These are phyloP conservation scores for Metschnikowia shivogae DNA, from an alignment of 805 yeast species.

Conservation along the genomic window DNA sequence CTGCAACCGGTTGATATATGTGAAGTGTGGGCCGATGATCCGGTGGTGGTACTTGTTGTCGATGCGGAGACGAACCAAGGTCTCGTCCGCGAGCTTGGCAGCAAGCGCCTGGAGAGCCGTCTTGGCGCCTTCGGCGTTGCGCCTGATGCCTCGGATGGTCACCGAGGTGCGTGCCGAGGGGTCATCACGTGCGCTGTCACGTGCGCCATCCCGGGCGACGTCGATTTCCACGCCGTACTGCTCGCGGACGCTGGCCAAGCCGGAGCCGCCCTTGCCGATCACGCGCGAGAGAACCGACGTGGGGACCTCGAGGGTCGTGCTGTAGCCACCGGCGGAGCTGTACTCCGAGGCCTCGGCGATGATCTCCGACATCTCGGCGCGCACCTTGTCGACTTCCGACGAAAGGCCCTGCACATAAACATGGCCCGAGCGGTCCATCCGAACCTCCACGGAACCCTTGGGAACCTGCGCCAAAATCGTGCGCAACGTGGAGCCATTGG, in stretches of 20 bases:
- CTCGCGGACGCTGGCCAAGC: constrained; percentile 62
- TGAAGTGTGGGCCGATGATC: constrained; percentile 80
- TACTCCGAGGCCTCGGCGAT: constrained; percentile 54
- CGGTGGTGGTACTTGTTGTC: constrained; percentile 77
- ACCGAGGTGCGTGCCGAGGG: constrained; percentile 43
- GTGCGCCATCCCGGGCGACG: constrained; percentile 45
- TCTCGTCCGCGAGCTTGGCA: constrained; percentile 80
- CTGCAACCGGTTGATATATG: constrained; percentile 76
- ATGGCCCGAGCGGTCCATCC: constrained; percentile 47
- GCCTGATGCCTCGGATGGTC: constrained; percentile 62
- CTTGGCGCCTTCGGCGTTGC: constrained; percentile 71
- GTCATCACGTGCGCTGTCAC: constrained; percentile 35
- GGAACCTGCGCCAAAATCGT: constrained; percentile 36
- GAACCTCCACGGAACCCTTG: constrained; percentile 41
- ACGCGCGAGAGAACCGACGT: constrained; percentile 65
- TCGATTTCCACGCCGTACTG: constrained; percentile 76
- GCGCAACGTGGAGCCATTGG: constrained; percentile 55
- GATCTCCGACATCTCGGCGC: constrained; percentile 48
- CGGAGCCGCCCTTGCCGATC: constrained; percentile 86
- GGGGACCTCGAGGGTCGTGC: constrained; percentile 57
- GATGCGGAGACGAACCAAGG: constrained; percentile 56
- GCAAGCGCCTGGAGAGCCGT: constrained; percentile 53
- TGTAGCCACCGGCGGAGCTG: constrained; percentile 38
- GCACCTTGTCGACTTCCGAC: constrained; percentile 53
- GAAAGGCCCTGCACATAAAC: constrained; percentile 69